Conservation (phyloP, 108 stramenopile species). For the Cyclotella choctawhatcheeana region DNA sequence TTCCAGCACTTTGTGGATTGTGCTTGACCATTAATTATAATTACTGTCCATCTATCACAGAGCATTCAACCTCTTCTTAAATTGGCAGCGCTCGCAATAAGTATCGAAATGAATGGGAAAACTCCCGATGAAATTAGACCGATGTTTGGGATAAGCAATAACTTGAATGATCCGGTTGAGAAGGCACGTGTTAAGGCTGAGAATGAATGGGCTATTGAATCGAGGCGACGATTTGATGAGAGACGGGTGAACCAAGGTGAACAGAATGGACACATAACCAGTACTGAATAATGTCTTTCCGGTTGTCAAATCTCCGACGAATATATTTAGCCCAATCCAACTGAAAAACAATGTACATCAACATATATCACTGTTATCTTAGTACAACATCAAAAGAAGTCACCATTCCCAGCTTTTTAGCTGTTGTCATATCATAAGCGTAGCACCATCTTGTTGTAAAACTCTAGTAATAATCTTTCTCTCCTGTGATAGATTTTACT, state of each 20-base stretch:
- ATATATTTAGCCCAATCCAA: too few relatives aligned
- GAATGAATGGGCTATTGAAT: constrained; percentile 21
- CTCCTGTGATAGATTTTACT: constrained; percentile 42
- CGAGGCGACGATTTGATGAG: constrained; percentile 16
- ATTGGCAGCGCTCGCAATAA: constrained; percentile 21
- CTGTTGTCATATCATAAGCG: too few relatives aligned
- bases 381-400: too few relatives aligned
- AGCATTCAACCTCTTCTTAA: constrained; percentile 25
- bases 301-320: too few relatives aligned
- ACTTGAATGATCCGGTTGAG: constrained; percentile 18
- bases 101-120: constrained; percentile 27
- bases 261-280: too few relatives aligned
- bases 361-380: too few relatives aligned
- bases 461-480: constrained; percentile 47
- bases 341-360: too few relatives aligned
- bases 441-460: too few relatives aligned
- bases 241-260: too few relatives aligned
- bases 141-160: constrained; percentile 27
- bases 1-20: too few relatives aligned
- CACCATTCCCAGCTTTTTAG: too few relatives aligned
- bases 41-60: background rate
- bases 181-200: constrained; percentile 22
- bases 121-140: constrained; percentile 14
- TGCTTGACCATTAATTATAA: background rate
- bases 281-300: too few relatives aligned